A percentile compares a stretch with the other conserved stretches of the same genome.
phyloP scores from a whole-genome alignment of 1,284 basidiomycete species.

The Puccinia hordei region DNA sequence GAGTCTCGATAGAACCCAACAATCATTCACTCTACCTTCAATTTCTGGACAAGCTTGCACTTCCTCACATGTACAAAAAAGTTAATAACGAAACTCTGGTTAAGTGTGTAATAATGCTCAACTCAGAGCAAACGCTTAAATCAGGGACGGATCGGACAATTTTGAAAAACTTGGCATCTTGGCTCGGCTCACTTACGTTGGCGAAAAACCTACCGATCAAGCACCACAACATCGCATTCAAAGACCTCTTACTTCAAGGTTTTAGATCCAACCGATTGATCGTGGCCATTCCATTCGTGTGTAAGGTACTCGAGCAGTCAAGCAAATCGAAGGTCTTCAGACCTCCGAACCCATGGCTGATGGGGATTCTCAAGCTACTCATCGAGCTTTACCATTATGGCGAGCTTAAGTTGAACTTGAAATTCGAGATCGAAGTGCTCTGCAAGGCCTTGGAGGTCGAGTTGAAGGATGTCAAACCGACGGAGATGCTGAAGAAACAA shows the following conservation, averaged over 20 bases:
- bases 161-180: conserved; percentile 91
- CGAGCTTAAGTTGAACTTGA: conserved; percentile 93
- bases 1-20: conserved; percentile 93
- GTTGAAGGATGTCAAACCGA: conserved; percentile 81
- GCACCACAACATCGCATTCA: conserved; percentile 91
- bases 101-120: conserved; percentile 81
- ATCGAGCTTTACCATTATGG: conserved; percentile 96
- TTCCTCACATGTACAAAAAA: conserved; percentile 67
- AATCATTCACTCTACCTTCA: conserved; percentile 94
- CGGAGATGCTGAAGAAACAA: conserved; percentile 61
- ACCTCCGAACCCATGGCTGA: conserved; percentile 96
- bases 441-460: conserved; percentile 90
- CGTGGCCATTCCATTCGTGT: conserved; percentile 96
- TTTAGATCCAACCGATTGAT: conserved; percentile 88
- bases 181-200: conserved; percentile 91
- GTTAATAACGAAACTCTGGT: conserved; percentile 90
- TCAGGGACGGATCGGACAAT: conserved; percentile 80
- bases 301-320: conserved; percentile 92
- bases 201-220: conserved; percentile 89
- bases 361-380: conserved; percentile 87
- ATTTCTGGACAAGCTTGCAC: conserved; percentile 80
- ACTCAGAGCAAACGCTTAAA: conserved; percentile 85
- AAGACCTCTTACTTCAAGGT: conserved; percentile 91
- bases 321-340: conserved; percentile 86
- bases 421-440: conserved; percentile 97